Percentiles rank a stretch among this genome's conserved stretches.
Conservation (phyloP, 805 yeast genomes). For the Candida broadrunensis region DNA sequence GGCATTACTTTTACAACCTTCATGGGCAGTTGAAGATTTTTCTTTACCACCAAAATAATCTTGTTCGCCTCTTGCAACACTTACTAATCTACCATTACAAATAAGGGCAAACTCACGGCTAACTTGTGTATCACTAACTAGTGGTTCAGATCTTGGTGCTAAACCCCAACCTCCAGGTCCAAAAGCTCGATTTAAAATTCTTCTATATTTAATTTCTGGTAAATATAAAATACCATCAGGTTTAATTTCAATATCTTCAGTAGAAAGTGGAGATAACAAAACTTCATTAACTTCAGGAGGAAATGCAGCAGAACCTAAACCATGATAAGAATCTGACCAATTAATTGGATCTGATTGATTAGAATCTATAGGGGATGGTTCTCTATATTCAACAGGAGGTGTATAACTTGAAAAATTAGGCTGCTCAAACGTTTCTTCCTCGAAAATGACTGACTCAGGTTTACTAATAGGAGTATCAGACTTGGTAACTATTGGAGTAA, state of each 20-base stretch:
- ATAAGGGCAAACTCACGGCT: slow-evolving; percentile 89
- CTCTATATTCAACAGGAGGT: slow-evolving; percentile 5
- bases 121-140: slow-evolving; percentile 67
- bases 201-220: slow-evolving; percentile 93
- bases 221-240: slow-evolving; percentile 91
- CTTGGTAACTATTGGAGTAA: too few species aligned
- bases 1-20: slow-evolving; percentile 96
- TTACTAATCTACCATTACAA: slow-evolving; percentile 83
- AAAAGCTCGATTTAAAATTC: slow-evolving; percentile 84
- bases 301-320: slow-evolving; percentile 80
- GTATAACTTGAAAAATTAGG: slow-evolving; percentile 6
- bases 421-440: too few species aligned
- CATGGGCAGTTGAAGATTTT: slow-evolving; percentile 92
- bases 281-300: slow-evolving; percentile 54
- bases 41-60: slow-evolving; percentile 78
- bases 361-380: too few species aligned
- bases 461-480: too few species aligned
- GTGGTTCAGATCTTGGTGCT: slow-evolving; percentile 86
- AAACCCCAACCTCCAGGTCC: slow-evolving; percentile 99
- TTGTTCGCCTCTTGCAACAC: slow-evolving; percentile 95
- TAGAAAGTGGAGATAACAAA: slow-evolving; percentile 60
- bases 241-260: slow-evolving; percentile 83
- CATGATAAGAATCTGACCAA: slow-evolving; percentile 88
- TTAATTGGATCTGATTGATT: slow-evolving; percentile 49
- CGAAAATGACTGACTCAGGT: too few species aligned